phyloP scores from a whole-genome alignment of 2,329 filamentous ascomycete genomes.

The Diplodia scrobiculata region DNA sequence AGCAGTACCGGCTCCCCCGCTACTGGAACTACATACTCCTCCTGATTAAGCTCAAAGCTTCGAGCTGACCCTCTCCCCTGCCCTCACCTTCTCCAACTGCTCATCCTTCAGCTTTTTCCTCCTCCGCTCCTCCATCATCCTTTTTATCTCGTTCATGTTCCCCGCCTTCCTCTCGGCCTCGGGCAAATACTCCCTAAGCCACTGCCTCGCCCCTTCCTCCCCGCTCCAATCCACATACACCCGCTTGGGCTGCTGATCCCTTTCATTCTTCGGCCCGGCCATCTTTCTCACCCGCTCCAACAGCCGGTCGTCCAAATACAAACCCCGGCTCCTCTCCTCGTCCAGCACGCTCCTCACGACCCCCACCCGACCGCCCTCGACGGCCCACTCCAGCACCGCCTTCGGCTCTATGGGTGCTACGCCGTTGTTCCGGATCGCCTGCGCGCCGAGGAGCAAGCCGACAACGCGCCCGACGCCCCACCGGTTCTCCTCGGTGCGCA shows the following conservation, averaged over 20 bases:
- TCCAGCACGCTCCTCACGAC: neutral
- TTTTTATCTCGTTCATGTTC: neutral
- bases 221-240: neutral
- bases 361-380: neutral
- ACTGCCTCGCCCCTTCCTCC: neutral
- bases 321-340: neutral
- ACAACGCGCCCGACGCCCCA: neutral
- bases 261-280: neutral
- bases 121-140: slow-evolving; percentile 8
- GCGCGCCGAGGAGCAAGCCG: neutral
- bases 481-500: neutral
- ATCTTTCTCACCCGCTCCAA: neutral
- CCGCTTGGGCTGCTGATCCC: neutral
- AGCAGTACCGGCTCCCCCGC: neutral
- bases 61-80: neutral
- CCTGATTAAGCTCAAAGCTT: neutral
- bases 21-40: neutral
- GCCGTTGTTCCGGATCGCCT: neutral
- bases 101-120: neutral
- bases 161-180: neutral
- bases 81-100: neutral
- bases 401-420: neutral
- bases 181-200: neutral
- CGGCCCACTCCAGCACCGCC: neutral
- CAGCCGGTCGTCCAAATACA: neutral